Evolutionary conservation across 768 basidiomycete species (phyloP).

Genomic region (Mycena olivaceomarginata): DNA sequence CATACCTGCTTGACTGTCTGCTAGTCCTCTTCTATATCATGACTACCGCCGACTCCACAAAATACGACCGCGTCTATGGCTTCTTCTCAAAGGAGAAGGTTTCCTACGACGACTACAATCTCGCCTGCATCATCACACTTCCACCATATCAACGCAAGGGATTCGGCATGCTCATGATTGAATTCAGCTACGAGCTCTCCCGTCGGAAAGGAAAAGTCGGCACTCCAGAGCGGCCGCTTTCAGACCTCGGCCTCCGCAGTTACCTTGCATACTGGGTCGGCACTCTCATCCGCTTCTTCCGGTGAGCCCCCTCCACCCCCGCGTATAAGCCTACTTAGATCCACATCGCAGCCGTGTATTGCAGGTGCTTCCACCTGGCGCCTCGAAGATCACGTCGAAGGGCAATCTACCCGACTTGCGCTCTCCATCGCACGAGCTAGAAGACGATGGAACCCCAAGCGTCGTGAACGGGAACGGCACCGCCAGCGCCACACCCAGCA

Average conservation of each 20-base stretch:
- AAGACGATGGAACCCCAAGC: constrained; percentile 47
- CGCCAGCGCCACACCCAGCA: constrained; percentile 27
- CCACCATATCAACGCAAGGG: constrained; percentile 94
- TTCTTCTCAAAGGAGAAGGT: constrained; percentile 95
- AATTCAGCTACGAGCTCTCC: constrained; percentile 98
- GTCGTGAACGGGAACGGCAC: constrained; percentile 41
- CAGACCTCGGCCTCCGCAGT: constrained; percentile 92
- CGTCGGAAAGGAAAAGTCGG: constrained; percentile 86
- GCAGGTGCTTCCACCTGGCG: constrained; percentile 75
- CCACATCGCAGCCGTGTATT: constrained; percentile 69
- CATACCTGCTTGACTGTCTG: background rate
- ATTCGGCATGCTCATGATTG: constrained; percentile 97
- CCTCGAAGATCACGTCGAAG: constrained; percentile 64
- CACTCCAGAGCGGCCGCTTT: constrained; percentile 96
- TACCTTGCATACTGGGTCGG: constrained; percentile 94
- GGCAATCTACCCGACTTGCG: constrained; percentile 64
- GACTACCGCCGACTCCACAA: constrained; percentile 84
- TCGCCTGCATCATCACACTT: constrained; percentile 96
- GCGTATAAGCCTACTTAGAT: constrained; percentile 7
- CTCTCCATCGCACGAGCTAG: constrained; percentile 55
- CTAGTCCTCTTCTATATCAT: constrained; percentile 94
- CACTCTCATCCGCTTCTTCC: constrained; percentile 89
- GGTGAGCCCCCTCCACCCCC: constrained; percentile 59
- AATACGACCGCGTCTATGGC: constrained; percentile 87
- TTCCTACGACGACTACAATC: constrained; percentile 97